Evolutionary conservation across 805 yeast genomes (phyloP), one percentile per base, ranked within the genome.

Genomic region (Ogataea parapolymorpha): DNA sequence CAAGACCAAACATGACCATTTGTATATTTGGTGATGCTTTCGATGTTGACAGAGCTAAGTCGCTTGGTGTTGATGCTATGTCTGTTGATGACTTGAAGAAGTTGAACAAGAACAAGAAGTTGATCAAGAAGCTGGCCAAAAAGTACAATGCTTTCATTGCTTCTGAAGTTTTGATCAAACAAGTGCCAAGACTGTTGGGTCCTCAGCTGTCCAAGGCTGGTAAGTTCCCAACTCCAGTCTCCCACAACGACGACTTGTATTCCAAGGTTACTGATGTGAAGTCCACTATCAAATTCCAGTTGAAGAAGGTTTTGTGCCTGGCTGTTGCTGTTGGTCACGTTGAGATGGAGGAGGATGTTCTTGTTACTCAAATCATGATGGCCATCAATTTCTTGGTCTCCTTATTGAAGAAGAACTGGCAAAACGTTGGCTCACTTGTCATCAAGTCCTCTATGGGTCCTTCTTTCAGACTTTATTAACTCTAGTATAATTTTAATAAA

Each of bases 211-310:
- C 99, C 62, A 93, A 93, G 86, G 98, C 97, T 70, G 99, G 99
- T 85, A 93, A 93, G 91, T 93, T 93, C 96, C 99, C 99, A 75
- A 91, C 98, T 73, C 99, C 99, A 77, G 99, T 93, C 65, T 93
- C 99, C 57, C 99, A 93, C 86, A 80, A 86, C 74, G 99, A 93
- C 72, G 99, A 93, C 74, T 82, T 93, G 71, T 86, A 87, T 83
- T 68, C 80, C 61, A 93, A 91, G 87, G 93, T 93, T 66, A 82
- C 77, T 65, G 99, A 93, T 70, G 98, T 93, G 66, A 90, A 85
- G 80, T 90, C 99, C 58, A 93, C 99, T 83, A 89, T 93, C 82
- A 93, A 91, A 87, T 93, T 93, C 95, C 99, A 93, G 81, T 85
- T 93, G 79, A 93, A 93, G 90, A 93, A 93, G 85, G 99, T 93